Evolutionary conservation across 306 rosid species (phyloP), one percentile per base, ranked within the genome.

Genomic region (Cucumis melo): DNA sequence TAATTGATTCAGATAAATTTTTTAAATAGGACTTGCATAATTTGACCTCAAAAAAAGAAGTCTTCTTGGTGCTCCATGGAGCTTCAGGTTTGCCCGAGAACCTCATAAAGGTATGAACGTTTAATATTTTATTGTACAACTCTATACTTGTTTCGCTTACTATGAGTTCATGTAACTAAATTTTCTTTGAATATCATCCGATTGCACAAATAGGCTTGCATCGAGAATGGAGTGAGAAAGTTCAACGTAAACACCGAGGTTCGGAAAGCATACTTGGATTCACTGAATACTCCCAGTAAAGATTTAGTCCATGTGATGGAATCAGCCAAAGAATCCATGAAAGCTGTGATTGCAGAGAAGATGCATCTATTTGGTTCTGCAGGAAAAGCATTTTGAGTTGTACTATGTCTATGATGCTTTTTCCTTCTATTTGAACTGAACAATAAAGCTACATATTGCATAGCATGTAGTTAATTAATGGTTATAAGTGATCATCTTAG

Each of bases 221-320:
- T 91, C 79, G 82, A 83, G 63, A 87, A 58, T 16, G 96, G 98
- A 2, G 97, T 93, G 80, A 90, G 91, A 79, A 93, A 93, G 84
- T 93, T 93, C 90, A 93, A 93, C 68, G 98, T 93, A 32, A 93
- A 93, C 86, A 93, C 98, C 0, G 98, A 93, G 82, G 93, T 93
- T 60, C 90, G 97, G 61, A 90, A 88, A 84, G 98, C 98, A n/a
- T 93, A 87, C 88, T 84, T 90, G 91, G 98, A 91, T 41, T 88
- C 98, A 34, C 87, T 93, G 15, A 81, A 39, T 72, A 84, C 51
- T 79, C 88, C 96, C 8, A 80, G 87, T 81, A 91, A 86, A 74
- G 98, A 93, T 82, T 85, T 93, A 2, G 97, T 91, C 85, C 87
- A 88, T 70, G 96, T 87, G 46, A 90, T 93, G 96, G 87, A 82